Evolutionary conservation across 2,329 filamentous ascomycete species (phyloP).

Genomic region (Elsinoe australis): DNA sequence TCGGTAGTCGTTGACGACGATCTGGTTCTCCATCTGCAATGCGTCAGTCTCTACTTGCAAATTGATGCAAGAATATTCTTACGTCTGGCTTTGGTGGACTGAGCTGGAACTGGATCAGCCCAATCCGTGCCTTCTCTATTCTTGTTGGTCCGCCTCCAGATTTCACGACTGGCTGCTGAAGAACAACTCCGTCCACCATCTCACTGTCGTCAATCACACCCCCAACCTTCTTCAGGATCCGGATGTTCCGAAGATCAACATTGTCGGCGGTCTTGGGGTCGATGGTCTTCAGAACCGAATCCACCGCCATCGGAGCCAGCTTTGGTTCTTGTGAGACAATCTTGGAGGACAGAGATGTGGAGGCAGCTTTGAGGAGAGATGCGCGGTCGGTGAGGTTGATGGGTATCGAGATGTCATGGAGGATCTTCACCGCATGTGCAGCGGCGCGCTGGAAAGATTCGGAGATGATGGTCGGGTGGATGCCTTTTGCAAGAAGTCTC

Average conservation of each 20-base stretch:
- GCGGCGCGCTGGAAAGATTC: constrained; percentile 96
- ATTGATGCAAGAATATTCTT: constrained; percentile 33
- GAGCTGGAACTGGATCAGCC: constrained; percentile 95
- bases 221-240: constrained; percentile 94
- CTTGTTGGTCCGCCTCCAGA: constrained; percentile 80
- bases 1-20: constrained; percentile 97
- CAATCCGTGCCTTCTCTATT: constrained; percentile 97
- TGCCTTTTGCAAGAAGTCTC: constrained; percentile 78
- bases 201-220: constrained; percentile 98
- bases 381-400: constrained; percentile 81
- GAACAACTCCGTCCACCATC: constrained; percentile 86
- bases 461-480: constrained; percentile 95
- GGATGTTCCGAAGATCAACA: constrained; percentile 91
- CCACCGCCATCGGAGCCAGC: constrained; percentile 95
- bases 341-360: constrained; percentile 94
- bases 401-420: constrained; percentile 92
- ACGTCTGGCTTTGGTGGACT: constrained; percentile 96
- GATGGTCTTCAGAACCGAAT: constrained; percentile 91
- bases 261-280: constrained; percentile 94
- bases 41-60: constrained; percentile 19
- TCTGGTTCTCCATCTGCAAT: constrained; percentile 91
- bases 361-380: constrained; percentile 89
- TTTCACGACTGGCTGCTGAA: constrained; percentile 90
- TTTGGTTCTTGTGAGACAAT: constrained; percentile 97
- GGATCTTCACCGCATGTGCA: constrained; percentile 75